A percentile compares a stretch with the other conserved stretches of the same genome.
Conservation (phyloP, 306 rosid genomes). For the Ochetophila trinervis region DNA sequence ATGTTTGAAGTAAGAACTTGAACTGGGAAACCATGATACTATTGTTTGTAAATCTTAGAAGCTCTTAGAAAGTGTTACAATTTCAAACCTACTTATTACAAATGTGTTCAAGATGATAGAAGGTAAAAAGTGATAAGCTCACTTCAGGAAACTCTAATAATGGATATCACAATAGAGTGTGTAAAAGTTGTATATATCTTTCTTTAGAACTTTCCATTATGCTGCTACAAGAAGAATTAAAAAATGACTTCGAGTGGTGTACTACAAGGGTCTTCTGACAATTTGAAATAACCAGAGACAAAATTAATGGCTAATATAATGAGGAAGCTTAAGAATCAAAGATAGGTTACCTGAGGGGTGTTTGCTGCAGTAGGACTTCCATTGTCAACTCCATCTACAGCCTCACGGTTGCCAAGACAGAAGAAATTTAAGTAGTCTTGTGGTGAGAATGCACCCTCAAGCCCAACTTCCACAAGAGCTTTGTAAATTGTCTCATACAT, state of each 20-base stretch:
- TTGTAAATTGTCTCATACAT: slow-evolving; percentile 89
- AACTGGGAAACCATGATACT: not conserved
- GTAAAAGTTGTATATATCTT: too few relatives aligned
- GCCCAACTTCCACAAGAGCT: slow-evolving; percentile 85
- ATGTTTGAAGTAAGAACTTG: not conserved
- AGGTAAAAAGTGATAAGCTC: too few relatives aligned
- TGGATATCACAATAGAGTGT: too few relatives aligned
- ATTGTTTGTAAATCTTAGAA: not conserved
- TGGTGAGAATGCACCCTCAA: slow-evolving; percentile 70
- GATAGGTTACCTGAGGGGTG: slow-evolving; percentile 71
- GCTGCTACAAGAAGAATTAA: too few relatives aligned
- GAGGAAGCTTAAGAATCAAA: slow-evolving; percentile 3
- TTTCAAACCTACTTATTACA: too few relatives aligned
- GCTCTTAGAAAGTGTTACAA: not conserved
- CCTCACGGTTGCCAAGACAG: slow-evolving; percentile 96
- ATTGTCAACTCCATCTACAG: slow-evolving; percentile 39
- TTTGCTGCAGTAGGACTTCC: slow-evolving; percentile 65
- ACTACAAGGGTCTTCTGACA: not conserved
- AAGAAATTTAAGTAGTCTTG: slow-evolving; percentile 93
- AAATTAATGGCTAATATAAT: slow-evolving; percentile 9
- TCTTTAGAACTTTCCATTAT: too few relatives aligned
- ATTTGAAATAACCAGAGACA: slow-evolving; percentile 8
- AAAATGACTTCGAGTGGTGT: not conserved
- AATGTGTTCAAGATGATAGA: too few relatives aligned
- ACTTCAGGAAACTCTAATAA: too few relatives aligned